Base-by-base conservation (phyloP, 208 protist species). In the Acanthamoeba sp. region DNA sequence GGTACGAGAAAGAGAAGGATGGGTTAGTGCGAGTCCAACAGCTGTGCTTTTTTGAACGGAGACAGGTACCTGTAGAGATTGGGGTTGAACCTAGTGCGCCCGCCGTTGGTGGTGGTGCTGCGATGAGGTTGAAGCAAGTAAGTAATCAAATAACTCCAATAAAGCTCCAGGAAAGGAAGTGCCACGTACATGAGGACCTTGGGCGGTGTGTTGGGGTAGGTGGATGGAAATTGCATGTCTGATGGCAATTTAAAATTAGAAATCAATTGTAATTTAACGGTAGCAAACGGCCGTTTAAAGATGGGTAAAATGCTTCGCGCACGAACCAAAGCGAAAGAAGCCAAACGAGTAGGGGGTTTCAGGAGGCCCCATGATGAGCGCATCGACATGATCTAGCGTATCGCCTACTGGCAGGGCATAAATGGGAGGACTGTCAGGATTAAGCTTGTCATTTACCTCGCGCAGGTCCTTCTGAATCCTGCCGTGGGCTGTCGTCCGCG, bases 321-420 rank as follows among this genome's bases (percentile, higher is more conserved):
- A n/a, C 80, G 38, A 5, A 95, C 91, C 94, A 80, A 95, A 95
- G 9, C 91, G 64, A 88, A 95, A 93, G 87, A 95, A 95, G n/a
- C 94, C 94, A 94, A 94, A 93, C 7, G 73, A 59, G 42, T 95
- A 95, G 14, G 94, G 94, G 4, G 94, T 95, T 6, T 95, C 94
- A 27, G 90, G 94, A 0, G 94, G 94, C 14, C 94, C 94, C 52
- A 95, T 76, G 42, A 95, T 95, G 76, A 95, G 59, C 6, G 94
- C 94, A 52, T 95, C 92, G 1, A 90, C 66, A 40, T 94, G 92
- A 38, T 94, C 92, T 16, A 94, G 36, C 29, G 80, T 14, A 38
- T 94, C 92, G 9, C 69, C 92, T 0, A 94, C 69, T 5, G 92
- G 92, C 57, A 73, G 80, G 29, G 80, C 80, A 89, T 42, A 90